Base-by-base conservation (phyloP, 1,139 yeast genomes). In the Hemisphaericaspora subhashii region DNA sequence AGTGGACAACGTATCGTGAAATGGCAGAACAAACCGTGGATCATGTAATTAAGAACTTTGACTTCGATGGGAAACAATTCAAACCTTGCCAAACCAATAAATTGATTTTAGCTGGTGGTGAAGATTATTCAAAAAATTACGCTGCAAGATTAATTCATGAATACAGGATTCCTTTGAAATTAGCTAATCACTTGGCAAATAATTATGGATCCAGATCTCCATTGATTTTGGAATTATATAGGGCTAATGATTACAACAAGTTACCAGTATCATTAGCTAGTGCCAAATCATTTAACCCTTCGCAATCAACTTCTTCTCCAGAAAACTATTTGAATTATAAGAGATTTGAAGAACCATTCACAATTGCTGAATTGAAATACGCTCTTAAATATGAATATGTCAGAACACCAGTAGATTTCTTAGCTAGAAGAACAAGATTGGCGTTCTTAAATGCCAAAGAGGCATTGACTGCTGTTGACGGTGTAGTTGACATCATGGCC, bases 1-100 rank as follows among this genome's bases (percentile, higher is more conserved):
- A 90, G 68, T 90, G 98, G 98, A 90, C 98, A 41, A 90, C 98
- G 30, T 90, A 89, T 71, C 79, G 98, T 69, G 96, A 88, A 69
- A 90, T 90, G 98, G 96, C 98, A 26, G 83, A 89, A 68, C 96
- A 90, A 68, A 87, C 96, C 35, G 83, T 90, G 37, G 85, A 87
- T 62, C 81, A 80, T 51, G 79, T 87, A 43, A 74, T 87, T 40
- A 73, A 78, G 55, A 64, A 72, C 39, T 74, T 69, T 49, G 61
- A 63, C 37, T 73, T 77, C 40, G 60, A 59, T 33, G 62, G 58
- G 33, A 64, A 60, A 47, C 49, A 56, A 31, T 44, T 72, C 26
- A 71, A 70, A 49, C 78, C 82, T 26, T 86, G 95, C 56, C 72
- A 72, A 48, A 83, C 95, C 33, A 81, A 78, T 58, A 56, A 74